Evolutionary conservation across 2,329 filamentous ascomycete genomes (phyloP).

Genomic region (Aspergillus luchuensis): DNA sequence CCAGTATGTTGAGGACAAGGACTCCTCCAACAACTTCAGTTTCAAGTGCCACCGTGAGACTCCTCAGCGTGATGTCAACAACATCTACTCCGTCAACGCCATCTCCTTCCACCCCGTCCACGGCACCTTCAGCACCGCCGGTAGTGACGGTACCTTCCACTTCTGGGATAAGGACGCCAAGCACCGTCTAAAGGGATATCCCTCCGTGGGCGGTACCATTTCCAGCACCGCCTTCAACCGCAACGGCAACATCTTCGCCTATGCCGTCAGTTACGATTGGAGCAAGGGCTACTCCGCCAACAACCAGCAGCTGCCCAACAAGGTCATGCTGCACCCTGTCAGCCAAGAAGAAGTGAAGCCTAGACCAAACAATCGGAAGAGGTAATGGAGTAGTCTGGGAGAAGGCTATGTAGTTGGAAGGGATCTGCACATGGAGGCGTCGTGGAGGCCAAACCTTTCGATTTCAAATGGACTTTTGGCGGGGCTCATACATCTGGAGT

Average conservation of each 20-base stretch:
- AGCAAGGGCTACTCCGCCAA: constrained; percentile 92
- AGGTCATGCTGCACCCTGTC: constrained; percentile 83
- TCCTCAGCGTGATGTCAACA: constrained; percentile 70
- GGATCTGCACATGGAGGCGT: neutral
- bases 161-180: constrained; percentile 85
- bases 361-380: constrained; percentile 49
- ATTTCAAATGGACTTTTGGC: neutral
- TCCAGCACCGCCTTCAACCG: constrained; percentile 89
- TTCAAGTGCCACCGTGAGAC: constrained; percentile 98
- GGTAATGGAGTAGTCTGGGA: constrained; percentile 30
- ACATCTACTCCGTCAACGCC: constrained; percentile 93
- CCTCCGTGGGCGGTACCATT: constrained; percentile 81
- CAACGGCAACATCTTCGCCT: constrained; percentile 80
- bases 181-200: constrained; percentile 86
- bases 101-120: constrained; percentile 97
- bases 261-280: constrained; percentile 96
- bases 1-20: constrained; percentile 97
- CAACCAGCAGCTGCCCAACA: constrained; percentile 68
- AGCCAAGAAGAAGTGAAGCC: constrained; percentile 65
- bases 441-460: no score
- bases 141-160: constrained; percentile 86
- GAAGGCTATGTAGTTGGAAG: constrained; percentile 6
- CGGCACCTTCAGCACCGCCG: constrained; percentile 97
- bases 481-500: neutral
- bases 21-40: constrained; percentile 88